Percentiles rank a stretch among this genome's conserved stretches.
Conservation (phyloP, 2,329 filamentous ascomycete species). For the Trichoderma breve region DNA sequence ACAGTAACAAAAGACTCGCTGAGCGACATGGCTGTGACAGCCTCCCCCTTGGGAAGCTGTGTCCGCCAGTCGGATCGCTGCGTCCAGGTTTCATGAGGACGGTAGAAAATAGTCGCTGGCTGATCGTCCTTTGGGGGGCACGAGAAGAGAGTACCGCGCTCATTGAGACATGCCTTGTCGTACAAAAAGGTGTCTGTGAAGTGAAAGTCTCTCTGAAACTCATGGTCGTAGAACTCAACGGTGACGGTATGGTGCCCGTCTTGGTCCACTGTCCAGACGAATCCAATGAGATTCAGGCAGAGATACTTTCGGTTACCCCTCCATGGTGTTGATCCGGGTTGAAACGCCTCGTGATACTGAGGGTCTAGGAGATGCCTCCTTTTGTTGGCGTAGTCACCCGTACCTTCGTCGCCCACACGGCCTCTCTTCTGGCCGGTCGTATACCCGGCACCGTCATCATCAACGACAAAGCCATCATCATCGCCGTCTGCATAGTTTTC, state of each 20-base stretch:
- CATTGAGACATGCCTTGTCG: slow-evolving; percentile 89
- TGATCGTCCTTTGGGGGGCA: slow-evolving; percentile 66
- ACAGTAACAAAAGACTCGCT: slow-evolving; percentile 90
- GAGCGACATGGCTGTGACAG: slow-evolving; percentile 82
- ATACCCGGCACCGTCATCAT: slow-evolving; percentile 94
- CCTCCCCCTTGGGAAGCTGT: slow-evolving; percentile 81
- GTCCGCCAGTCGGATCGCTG: slow-evolving; percentile 87
- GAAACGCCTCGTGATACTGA: slow-evolving; percentile 78
- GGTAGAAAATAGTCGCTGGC: slow-evolving; percentile 86
- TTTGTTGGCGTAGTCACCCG: slow-evolving; percentile 47
- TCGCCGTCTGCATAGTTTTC: slow-evolving; percentile 45
- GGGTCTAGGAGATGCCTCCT: slow-evolving; percentile 54
- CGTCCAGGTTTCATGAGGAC: slow-evolving; percentile 96
- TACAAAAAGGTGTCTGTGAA: slow-evolving; percentile 96
- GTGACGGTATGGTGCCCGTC: slow-evolving; percentile 91
- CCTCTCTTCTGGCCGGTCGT: slow-evolving; percentile 55
- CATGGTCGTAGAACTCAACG: slow-evolving; percentile 95
- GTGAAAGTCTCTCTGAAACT: slow-evolving; percentile 89
- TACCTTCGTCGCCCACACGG: slow-evolving; percentile 55
- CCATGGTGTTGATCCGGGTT: slow-evolving; percentile 95
- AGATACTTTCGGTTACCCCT: slow-evolving; percentile 90
- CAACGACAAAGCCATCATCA: slow-evolving; percentile 81
- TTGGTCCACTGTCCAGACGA: slow-evolving; percentile 96
- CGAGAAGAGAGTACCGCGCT: slow-evolving; percentile 81
- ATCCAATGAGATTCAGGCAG: slow-evolving; percentile 88